Evolutionary conservation across 106 monocot species (phyloP), one percentile per base, ranked within the genome.

Genomic region (Dendrobium officinale): DNA sequence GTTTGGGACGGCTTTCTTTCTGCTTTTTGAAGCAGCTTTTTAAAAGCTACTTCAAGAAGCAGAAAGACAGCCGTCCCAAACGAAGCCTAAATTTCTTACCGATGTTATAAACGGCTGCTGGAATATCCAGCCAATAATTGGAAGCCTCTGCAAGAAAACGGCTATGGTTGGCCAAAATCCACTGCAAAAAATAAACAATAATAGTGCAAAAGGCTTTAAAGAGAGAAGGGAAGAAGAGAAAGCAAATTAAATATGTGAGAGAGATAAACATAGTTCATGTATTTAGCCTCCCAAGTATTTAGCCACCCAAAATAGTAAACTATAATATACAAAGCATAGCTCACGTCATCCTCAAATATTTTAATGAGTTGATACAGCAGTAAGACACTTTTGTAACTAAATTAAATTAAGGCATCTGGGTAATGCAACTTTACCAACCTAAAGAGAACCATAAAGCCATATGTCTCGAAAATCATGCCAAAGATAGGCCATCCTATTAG

Each of bases 381-480:
- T 2, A 10, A 51, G 51, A 51, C 10, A 2, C 51, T 0, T 13
- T 13, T 15, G 2, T 51, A 13, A 10, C 51, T 51, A 51, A 51
- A 51, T 3, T 13, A 51, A 1, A 51, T 51, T 13, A 51, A 13
- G 51, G 13, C 51, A 51, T 51, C 15, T 51, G 3, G 51, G 51
- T 51, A 51, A 51, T 51, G 51, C 13, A 51, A 51, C 13, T 74
- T 49, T 33, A 33, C 81, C 64, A 42, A 94, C 96, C 96, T 94
- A 86, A 94, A 97, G 77, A 97, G 92, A 45, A 97, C 81, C 37
- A 97, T 79, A 55, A 97, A 97, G 43, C 94, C 94, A 86, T 97
- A 97, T 43, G 92, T 78, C 85, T 97, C 96, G 76, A 97, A 82
- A 49, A 97, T 89, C 96, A 97, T 97, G 72, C 96, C 96, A 79